Percentiles rank a stretch among this genome's conserved stretches.
Evolutionary conservation across 495 filamentous ascomycete genomes (phyloP).

Genomic region (Penicillium dipodomyicola): DNA sequence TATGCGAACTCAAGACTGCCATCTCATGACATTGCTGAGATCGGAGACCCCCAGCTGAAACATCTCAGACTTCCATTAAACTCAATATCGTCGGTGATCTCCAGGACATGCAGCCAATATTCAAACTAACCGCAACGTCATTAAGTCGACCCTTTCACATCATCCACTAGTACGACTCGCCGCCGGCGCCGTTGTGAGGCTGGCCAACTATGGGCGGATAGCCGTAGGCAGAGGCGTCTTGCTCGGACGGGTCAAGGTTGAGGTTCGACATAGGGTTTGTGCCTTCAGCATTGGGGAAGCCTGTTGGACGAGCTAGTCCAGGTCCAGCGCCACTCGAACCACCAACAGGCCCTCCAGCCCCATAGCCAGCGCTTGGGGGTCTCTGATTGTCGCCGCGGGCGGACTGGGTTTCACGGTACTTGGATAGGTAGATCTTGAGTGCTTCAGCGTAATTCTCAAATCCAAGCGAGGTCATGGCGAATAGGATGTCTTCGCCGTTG

Average conservation of each 20-base stretch:
- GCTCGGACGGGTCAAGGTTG: conserved; percentile 58
- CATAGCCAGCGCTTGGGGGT: conserved; percentile 69
- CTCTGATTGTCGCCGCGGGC: conserved; percentile 72
- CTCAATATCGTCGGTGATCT: neutral
- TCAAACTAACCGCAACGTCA: neutral
- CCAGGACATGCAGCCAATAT: neutral
- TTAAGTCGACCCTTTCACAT: neutral
- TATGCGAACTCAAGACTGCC: neutral
- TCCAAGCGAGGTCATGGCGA: conserved; percentile 97
- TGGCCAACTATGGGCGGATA: conserved; percentile 62
- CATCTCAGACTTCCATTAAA: conserved; percentile 12
- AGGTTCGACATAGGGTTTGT: conserved; percentile 59
- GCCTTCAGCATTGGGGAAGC: conserved; percentile 59
- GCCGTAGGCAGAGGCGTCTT: conserved; percentile 55
- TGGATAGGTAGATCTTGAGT: conserved; percentile 94
- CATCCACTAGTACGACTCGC: conserved; percentile 46
- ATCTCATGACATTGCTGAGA: neutral
- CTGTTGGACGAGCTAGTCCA: conserved; percentile 44
- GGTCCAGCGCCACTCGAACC: conserved; percentile 33
- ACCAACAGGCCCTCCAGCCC: conserved; percentile 48
- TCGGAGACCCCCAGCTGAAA: neutral
- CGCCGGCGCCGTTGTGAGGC: conserved; percentile 67
- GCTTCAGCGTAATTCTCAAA: conserved; percentile 99
- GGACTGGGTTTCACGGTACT: conserved; percentile 91
- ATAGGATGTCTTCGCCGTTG: conserved; percentile 97